Base-by-base conservation (phyloP, 129 eudicot genomes). In the Artemisia annua region DNA sequence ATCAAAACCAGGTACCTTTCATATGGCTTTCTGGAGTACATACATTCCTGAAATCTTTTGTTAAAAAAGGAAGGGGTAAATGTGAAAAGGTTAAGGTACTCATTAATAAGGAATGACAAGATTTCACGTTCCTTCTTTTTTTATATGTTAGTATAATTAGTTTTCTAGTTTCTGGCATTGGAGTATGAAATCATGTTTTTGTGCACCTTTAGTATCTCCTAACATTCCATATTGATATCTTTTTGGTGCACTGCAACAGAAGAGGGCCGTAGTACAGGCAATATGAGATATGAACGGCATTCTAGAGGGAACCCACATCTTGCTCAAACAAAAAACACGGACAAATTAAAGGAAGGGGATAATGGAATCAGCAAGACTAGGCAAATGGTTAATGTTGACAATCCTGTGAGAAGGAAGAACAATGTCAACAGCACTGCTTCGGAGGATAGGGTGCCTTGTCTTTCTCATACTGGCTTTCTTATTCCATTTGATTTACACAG, bases 1-100 rank as follows among this genome's bases (percentile, higher is more conserved):
- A 16, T 76, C 79, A 46, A 89, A 72, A 76, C 85, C 77, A 85
- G 96, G 98, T 92, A 83, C 13, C 35, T n/a, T 16, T 68, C 48
- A 57, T 73, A 71, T 64, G 28, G 4, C 68, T 66, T 73, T 63
- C 16, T 67, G 68, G 50, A 67, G 59, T 66, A 69, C 28, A 10
- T 28, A 53, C 5, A 11, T 53, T 69, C 8, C 30, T 51, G 14
- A 55, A 53, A 17, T 30, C 30, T 53, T 70, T 30, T 1, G n/a
- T 70, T 54, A 11, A 11, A 32, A 70, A 55, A 5, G 22, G 52
- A 16, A 16, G 30, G 19, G 52, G 48, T 11, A 53, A 17, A 53
- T 16, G 62, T 15, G 48, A 5, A 61, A 62, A 13, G 9, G 12
- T 44, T 13, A 62, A 39, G 9, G 11, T 39, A 8, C 46, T 39